A percentile compares a stretch with the other conserved stretches of the same genome.
Conservation (phyloP, 164 flowering plant genomes). For the Vitis rotundifolia region DNA sequence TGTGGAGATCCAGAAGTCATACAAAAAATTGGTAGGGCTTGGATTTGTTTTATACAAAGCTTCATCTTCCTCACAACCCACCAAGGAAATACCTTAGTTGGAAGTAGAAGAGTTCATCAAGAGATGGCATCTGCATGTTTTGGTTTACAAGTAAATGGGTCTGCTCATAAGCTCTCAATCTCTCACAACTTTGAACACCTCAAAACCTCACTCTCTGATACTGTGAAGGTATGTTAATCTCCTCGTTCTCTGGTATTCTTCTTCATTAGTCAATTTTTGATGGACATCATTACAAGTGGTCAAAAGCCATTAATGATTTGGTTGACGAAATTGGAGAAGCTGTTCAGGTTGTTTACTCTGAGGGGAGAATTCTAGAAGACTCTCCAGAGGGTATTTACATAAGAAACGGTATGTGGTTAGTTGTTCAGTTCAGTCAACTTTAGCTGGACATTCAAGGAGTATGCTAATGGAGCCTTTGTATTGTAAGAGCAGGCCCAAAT, state of each 20-base stretch:
- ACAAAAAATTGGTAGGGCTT: no score
- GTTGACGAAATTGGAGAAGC: conserved; percentile 24
- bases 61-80: no score
- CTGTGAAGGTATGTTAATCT: neutral
- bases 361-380: conserved; percentile 31
- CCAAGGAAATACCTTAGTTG: no score
- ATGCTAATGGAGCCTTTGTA: neutral
- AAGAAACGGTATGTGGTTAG: conserved; percentile 28
- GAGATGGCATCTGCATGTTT: no score
- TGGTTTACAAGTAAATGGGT: neutral
- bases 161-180: neutral
- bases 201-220: neutral
- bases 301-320: neutral
- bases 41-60: no score
- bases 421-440: no score
- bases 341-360: conserved; percentile 8
- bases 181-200: neutral
- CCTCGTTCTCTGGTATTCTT: neutral
- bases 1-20: no score
- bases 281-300: neutral
- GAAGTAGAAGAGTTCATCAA: no score
- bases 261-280: neutral
- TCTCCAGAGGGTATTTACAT: conserved; percentile 39
- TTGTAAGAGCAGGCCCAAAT: conserved; percentile 47
- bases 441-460: conserved; percentile 4